Evolutionary conservation across 306 rosid genomes (phyloP).

Genomic region (Sechiopsis laciniata): DNA sequence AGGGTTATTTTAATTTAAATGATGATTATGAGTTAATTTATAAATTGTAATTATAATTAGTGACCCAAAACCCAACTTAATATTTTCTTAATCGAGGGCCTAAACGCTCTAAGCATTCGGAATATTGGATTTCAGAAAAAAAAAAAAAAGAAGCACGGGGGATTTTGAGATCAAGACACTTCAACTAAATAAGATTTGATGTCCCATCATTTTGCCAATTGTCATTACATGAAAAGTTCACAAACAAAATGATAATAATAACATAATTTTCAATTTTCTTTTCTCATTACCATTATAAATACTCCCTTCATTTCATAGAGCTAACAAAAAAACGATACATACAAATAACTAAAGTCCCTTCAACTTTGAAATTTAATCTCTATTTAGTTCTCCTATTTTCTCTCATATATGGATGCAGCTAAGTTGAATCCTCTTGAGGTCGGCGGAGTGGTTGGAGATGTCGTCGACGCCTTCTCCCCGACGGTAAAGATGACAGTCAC

Average conservation of each 20-base stretch:
- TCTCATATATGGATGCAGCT: constrained; percentile 17
- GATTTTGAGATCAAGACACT: not conserved
- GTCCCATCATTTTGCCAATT: not conserved
- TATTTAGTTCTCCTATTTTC: not conserved
- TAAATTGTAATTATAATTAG: no score
- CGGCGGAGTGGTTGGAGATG: constrained; percentile 82
- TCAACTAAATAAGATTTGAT: constrained; percentile 14
- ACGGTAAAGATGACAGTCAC: constrained; percentile 43
- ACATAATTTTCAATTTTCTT: not conserved
- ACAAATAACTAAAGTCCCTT: no score
- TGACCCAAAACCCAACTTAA: no score
- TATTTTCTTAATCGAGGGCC: no score
- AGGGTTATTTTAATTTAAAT: no score
- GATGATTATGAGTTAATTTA: no score
- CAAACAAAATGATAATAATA: not conserved
- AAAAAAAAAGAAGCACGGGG: no score
- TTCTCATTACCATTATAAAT: not conserved
- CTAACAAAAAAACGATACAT: not conserved
- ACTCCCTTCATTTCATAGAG: constrained; percentile 1
- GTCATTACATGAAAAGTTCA: not conserved
- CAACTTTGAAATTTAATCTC: not conserved
- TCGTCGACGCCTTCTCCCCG: constrained; percentile 56
- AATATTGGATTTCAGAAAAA: no score
- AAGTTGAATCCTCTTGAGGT: constrained; percentile 60
- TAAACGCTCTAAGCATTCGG: no score